Conservation (phyloP, 1,139 yeast species). For the Lodderomyces theae region DNA sequence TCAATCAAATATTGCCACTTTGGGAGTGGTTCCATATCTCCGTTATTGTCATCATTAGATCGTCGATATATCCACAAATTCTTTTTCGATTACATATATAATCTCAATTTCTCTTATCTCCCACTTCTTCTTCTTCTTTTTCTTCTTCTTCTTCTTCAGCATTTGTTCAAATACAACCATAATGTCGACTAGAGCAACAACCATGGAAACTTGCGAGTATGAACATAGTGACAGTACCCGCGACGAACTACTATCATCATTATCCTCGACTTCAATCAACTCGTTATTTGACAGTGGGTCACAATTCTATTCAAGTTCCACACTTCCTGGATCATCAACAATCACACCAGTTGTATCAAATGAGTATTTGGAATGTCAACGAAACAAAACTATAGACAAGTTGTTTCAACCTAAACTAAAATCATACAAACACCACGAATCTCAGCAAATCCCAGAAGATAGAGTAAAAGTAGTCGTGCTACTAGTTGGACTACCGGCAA, state of each 20-base stretch:
- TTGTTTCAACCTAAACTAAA: neutral
- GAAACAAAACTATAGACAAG: neutral
- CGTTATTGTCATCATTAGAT: too few species aligned
- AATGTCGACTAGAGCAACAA: neutral
- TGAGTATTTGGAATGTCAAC: slow-evolving; percentile 7
- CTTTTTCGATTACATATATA: too few species aligned
- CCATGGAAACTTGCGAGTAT: neutral
- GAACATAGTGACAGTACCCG: neutral
- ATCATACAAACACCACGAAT: neutral
- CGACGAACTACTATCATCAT: slow-evolving; percentile 1
- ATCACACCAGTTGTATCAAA: slow-evolving; percentile 16
- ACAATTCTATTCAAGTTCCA: slow-evolving; percentile 5
- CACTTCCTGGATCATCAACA: slow-evolving; percentile 11
- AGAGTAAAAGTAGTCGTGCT: slow-evolving; percentile 20
- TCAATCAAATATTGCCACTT: too few species aligned
- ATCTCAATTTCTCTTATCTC: neutral
- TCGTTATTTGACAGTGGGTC: slow-evolving; percentile 24
- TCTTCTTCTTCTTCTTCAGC: neutral
- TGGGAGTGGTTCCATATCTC: too few species aligned
- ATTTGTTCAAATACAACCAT: neutral
- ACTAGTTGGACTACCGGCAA: slow-evolving; percentile 68
- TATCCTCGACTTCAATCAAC: slow-evolving; percentile 23
- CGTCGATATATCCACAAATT: too few species aligned
- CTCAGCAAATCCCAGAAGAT: neutral
- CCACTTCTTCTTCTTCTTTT: neutral